Evolutionary conservation across 805 yeast genomes (phyloP).

Genomic region (Hanseniaspora singularis): DNA sequence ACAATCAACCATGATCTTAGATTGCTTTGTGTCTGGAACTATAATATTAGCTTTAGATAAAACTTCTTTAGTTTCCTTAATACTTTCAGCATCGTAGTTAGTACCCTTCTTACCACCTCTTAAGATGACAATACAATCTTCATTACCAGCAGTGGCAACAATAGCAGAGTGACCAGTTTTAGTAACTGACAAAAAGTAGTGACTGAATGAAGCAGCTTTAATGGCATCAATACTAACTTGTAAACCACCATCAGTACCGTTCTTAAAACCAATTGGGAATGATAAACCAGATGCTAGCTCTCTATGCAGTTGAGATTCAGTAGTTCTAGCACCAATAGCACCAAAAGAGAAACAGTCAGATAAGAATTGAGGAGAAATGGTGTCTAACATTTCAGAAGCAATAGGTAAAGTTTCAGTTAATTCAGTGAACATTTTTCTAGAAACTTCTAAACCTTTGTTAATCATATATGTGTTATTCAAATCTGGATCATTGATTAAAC

Average conservation of each 20-base stretch:
- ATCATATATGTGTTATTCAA: constrained; percentile 85
- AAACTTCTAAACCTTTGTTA: constrained; percentile 82
- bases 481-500: constrained; percentile 93
- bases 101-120: constrained; percentile 95
- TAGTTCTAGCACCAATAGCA: constrained; percentile 98
- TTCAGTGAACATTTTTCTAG: constrained; percentile 75
- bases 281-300: constrained; percentile 93
- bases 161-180: constrained; percentile 95
- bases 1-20: constrained; percentile 89
- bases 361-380: constrained; percentile 91
- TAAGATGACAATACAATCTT: constrained; percentile 77
- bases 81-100: constrained; percentile 69
- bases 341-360: constrained; percentile 90
- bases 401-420: constrained; percentile 74
- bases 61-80: constrained; percentile 51
- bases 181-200: constrained; percentile 88
- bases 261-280: constrained; percentile 97
- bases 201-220: constrained; percentile 83
- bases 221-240: constrained; percentile 93
- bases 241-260: constrained; percentile 92
- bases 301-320: constrained; percentile 94
- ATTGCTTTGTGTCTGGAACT: constrained; percentile 33
- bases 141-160: constrained; percentile 88
- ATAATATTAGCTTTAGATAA: constrained; percentile 41
- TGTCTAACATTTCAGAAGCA: constrained; percentile 95